Conservation (phyloP, 371 early-diverging fungal genomes). For the Mucor plumbeus region DNA sequence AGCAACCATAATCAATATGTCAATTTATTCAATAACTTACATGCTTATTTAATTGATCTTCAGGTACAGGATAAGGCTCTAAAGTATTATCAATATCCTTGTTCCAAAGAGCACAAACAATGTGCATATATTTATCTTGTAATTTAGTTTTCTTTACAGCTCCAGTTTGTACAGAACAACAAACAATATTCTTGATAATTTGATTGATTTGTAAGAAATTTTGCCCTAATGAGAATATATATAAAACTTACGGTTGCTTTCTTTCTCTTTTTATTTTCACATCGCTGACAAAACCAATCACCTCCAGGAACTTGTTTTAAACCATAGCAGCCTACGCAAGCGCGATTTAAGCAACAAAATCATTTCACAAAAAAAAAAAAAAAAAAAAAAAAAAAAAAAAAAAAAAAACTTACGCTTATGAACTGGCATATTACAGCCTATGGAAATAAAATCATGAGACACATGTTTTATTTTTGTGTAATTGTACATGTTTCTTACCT, state of each 20-base stretch:
- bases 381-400: background rate
- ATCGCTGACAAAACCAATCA: conserved; percentile 63
- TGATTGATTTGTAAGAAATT: background rate
- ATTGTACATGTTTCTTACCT: conserved; percentile 29
- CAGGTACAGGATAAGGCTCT: conserved; percentile 47
- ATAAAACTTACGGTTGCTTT: conserved; percentile 41
- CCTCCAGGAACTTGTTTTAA: conserved; percentile 53
- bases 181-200: conserved; percentile 48
- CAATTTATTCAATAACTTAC: conserved; percentile 21
- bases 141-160: conserved; percentile 58
- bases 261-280: conserved; percentile 45
- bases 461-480: background rate
- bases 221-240: background rate
- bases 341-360: background rate
- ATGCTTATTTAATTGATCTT: conserved; percentile 26
- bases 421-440: conserved; percentile 61
- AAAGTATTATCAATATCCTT: conserved; percentile 41
- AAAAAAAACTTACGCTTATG: conserved; percentile 47
- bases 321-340: conserved; percentile 48
- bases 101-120: conserved; percentile 62
- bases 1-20: no score
- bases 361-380: background rate
- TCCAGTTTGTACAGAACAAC: conserved; percentile 54
- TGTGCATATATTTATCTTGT: conserved; percentile 62
- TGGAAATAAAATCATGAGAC: background rate